Percentiles rank a stretch among this genome's conserved stretches.
Conservation (phyloP, 768 basidiomycete genomes). For the Boletus subcaerulescens region DNA sequence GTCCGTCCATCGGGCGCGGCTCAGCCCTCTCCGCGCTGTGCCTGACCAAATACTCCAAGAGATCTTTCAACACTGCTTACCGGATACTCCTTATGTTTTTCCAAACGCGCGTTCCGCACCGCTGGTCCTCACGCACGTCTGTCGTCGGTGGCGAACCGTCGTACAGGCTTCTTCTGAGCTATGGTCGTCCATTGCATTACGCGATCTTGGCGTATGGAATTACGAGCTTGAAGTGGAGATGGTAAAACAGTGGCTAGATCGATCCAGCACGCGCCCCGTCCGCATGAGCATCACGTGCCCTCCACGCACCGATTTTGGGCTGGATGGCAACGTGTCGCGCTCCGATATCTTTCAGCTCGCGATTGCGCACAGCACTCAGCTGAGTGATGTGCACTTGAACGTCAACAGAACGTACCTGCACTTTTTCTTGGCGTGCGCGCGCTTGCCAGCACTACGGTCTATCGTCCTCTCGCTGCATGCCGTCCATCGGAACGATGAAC, state of each 20-base stretch:
- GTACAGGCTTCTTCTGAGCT: constrained; percentile 29
- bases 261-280: constrained; percentile 21
- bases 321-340: not conserved
- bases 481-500: constrained; percentile 4
- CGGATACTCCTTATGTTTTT: constrained; percentile 18
- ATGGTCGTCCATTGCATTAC: constrained; percentile 29
- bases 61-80: constrained; percentile 30
- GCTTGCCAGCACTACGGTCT: constrained; percentile 11
- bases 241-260: constrained; percentile 23
- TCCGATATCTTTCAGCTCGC: constrained; percentile 24
- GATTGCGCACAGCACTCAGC: constrained; percentile 18
- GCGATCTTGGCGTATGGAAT: constrained; percentile 32
- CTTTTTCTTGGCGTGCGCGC: constrained; percentile 14
- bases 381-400: constrained; percentile 17
- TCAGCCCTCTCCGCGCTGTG: constrained; percentile 28
- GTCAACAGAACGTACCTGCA: constrained; percentile 20
- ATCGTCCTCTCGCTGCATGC: constrained; percentile 17
- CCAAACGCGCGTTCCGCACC: constrained; percentile 27
- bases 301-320: constrained; percentile 19
- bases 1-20: constrained; percentile 22
- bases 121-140: constrained; percentile 32
- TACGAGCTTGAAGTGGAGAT: constrained; percentile 24
- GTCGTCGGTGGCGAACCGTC: constrained; percentile 32
- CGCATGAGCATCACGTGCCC: constrained; percentile 20
- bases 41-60: constrained; percentile 34